A percentile compares a stretch with the other conserved stretches of the same genome.
These are phyloP conservation scores for Globisporangium mamillatum DNA, from an alignment of 352 stramenopile genomes.

Conservation along the genomic window DNA sequence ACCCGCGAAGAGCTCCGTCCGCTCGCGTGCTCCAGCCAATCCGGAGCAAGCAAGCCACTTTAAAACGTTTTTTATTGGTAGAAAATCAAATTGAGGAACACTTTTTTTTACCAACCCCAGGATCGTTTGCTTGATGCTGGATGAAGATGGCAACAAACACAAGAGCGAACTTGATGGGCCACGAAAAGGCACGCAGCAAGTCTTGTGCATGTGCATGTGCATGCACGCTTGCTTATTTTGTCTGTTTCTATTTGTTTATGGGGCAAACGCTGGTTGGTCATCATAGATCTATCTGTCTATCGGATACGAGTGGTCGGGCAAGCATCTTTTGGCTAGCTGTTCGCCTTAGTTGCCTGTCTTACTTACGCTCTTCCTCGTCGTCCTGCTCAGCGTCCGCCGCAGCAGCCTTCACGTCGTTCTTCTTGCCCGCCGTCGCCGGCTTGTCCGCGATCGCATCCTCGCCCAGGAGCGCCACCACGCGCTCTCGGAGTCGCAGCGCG, in stretches of 20 bases:
- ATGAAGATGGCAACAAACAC: background rate
- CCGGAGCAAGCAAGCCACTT: background rate
- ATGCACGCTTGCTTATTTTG: background rate
- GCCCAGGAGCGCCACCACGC: slow-evolving; percentile 40
- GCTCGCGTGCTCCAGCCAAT: slow-evolving; percentile 8
- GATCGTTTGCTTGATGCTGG: background rate
- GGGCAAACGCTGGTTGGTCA: background rate
- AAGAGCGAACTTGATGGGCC: too few species aligned
- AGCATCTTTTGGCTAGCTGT: background rate
- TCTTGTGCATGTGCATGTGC: background rate
- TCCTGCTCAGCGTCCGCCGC: background rate
- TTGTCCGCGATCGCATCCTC: slow-evolving; percentile 22
- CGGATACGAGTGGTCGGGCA: background rate
- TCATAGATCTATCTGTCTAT: slow-evolving; percentile 6
- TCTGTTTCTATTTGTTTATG: background rate
- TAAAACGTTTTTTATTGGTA: background rate
- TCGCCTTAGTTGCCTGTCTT: background rate
- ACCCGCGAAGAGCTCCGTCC: too few species aligned
- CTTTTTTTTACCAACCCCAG: background rate
- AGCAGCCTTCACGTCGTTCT: background rate
- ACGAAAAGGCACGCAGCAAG: background rate
- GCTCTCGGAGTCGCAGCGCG: slow-evolving; percentile 46
- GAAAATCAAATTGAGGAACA: background rate
- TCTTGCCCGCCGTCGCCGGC: background rate
- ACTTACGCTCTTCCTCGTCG: background rate